Conservation (phyloP, 139 green algal species). For the Pedinophyceae sp. region DNA sequence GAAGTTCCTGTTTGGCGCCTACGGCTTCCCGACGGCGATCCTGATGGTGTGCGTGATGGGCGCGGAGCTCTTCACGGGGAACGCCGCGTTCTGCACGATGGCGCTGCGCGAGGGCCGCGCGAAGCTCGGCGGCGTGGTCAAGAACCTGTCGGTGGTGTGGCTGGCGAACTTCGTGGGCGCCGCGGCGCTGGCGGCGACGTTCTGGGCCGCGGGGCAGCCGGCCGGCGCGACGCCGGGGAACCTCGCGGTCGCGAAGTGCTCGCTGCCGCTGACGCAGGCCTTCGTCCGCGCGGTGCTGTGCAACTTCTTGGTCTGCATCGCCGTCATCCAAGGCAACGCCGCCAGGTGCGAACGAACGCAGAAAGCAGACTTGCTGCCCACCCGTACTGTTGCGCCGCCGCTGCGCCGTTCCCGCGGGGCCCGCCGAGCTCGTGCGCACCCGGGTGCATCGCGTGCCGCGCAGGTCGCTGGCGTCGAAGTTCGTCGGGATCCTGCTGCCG, state of each 20-base stretch:
- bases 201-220: conserved; percentile 37
- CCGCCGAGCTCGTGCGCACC: too few relatives aligned
- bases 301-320: conserved; percentile 87
- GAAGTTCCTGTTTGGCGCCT: conserved; percentile 19
- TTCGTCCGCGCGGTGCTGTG: conserved; percentile 49
- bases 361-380: too few relatives aligned
- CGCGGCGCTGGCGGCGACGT: conserved; percentile 35
- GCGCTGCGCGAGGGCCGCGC: conserved; percentile 44
- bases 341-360: too few relatives aligned
- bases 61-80: conserved; percentile 75
- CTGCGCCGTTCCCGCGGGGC: too few relatives aligned
- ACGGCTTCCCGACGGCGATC: conserved; percentile 7
- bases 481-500: conserved; percentile 28
- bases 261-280: conserved; percentile 15
- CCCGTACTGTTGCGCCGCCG: too few relatives aligned
- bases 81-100: conserved; percentile 45
- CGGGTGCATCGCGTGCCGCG: too few relatives aligned
- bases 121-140: conserved; percentile 20
- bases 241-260: conserved; percentile 11
- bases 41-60: conserved; percentile 23
- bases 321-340: conserved; percentile 54
- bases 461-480: conserved; percentile 67
- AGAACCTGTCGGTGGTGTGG: conserved; percentile 40
- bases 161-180: conserved; percentile 73
- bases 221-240: conserved; percentile 5